Evolutionary conservation across 495 filamentous ascomycete species (phyloP).

Genomic region (Hypoxylon lienhwacheense): DNA sequence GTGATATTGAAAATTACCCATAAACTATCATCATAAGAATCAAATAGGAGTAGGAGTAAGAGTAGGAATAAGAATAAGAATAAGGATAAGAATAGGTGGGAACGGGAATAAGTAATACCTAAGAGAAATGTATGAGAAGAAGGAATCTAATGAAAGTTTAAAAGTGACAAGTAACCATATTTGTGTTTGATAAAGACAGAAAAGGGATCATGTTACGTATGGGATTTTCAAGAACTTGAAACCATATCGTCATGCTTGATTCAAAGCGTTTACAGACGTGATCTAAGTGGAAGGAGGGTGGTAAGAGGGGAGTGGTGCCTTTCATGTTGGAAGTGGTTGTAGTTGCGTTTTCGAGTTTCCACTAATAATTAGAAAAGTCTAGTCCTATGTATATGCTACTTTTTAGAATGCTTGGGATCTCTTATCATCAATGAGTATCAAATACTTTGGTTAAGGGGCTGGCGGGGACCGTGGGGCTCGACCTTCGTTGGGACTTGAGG

Average conservation of each 20-base stretch:
- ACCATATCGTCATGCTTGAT: conserved; percentile 29
- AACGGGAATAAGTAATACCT: too few species aligned
- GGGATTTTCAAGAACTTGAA: conserved; percentile 24
- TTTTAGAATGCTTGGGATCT: background rate
- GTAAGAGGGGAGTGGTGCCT: conserved; percentile 1
- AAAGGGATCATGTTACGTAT: conserved; percentile 14
- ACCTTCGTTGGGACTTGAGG: too few species aligned
- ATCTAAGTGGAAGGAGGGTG: conserved; percentile 25
- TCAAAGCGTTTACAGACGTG: conserved; percentile 33
- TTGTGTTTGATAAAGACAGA: conserved; percentile 7
- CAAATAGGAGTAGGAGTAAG: conserved; percentile 1
- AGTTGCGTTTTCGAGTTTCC: conserved; percentile 16
- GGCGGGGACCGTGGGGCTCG: conserved; percentile 17
- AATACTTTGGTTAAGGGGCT: conserved; percentile 16
- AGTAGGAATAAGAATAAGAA: too few species aligned
- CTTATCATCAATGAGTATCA: background rate
- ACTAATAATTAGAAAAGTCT: conserved; percentile 12
- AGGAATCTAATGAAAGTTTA: background rate
- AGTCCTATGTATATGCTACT: conserved; percentile 4
- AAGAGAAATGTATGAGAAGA: conserved; percentile 5
- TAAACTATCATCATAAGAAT: conserved; percentile 6
- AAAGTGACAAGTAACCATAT: conserved; percentile 1
- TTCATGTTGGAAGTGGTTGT: conserved; percentile 8
- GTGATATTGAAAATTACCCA: conserved; percentile 20
- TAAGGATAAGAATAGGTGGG: too few species aligned